These are phyloP conservation scores for Neurospora pannonica DNA, from an alignment of 495 filamentous ascomycete species.

Conservation along the genomic window DNA sequence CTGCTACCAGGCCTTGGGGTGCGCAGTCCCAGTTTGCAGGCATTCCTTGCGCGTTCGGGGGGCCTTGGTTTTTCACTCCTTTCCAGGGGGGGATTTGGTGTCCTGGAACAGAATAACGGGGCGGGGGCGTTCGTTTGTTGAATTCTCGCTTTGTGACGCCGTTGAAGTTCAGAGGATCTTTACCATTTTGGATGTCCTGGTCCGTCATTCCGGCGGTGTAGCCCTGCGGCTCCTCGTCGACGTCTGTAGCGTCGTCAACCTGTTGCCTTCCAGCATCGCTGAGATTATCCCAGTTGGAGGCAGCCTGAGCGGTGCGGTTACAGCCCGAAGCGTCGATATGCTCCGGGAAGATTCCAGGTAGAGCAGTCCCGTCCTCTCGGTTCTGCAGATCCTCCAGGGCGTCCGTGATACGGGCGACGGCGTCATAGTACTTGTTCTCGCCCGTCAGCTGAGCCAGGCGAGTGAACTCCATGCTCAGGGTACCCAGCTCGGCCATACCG, in stretches of 20 bases:
- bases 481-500: slow-evolving; percentile 78
- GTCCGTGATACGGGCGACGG: slow-evolving; percentile 83
- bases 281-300: slow-evolving; percentile 7
- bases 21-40: slow-evolving; percentile 39
- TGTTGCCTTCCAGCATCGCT: slow-evolving; percentile 14
- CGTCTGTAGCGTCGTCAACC: slow-evolving; percentile 6
- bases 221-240: slow-evolving; percentile 1
- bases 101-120: neutral
- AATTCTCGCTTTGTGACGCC: neutral
- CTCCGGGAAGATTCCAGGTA: slow-evolving; percentile 80
- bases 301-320: slow-evolving; percentile 32
- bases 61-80: neutral
- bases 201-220: slow-evolving; percentile 2
- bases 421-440: slow-evolving; percentile 86
- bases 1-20: slow-evolving; percentile 40
- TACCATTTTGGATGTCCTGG: neutral
- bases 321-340: slow-evolving; percentile 63
- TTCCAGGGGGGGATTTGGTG: neutral
- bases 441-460: slow-evolving; percentile 85
- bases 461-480: slow-evolving; percentile 90
- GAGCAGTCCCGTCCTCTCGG: slow-evolving; percentile 45
- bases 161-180: neutral
- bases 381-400: slow-evolving; percentile 72
- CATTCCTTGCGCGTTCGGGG: slow-evolving; percentile 9
- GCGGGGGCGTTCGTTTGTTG: neutral